Evolutionary conservation across 106 monocot genomes (phyloP).

Genomic region (Apostasia shenzhenica): DNA sequence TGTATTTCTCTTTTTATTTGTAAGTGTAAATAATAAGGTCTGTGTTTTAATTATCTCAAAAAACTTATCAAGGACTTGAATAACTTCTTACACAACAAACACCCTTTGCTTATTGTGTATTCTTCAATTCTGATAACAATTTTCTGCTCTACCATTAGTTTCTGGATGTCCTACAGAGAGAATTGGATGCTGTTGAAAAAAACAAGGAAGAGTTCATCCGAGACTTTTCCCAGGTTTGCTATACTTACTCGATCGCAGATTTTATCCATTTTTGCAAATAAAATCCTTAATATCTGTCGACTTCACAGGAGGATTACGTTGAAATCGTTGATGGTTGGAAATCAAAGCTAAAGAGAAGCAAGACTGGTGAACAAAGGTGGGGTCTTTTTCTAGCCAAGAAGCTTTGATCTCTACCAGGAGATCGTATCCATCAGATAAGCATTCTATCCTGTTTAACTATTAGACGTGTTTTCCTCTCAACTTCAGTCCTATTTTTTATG

Average conservation of each 20-base stretch:
- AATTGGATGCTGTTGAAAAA: conserved; percentile 68
- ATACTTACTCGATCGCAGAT: background rate
- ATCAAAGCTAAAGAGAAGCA: conserved; percentile 76
- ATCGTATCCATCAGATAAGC: too few relatives aligned
- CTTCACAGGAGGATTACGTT: conserved; percentile 76
- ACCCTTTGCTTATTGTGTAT: too few relatives aligned
- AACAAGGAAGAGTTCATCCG: conserved; percentile 57
- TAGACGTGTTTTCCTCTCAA: too few relatives aligned
- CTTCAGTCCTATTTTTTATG: too few relatives aligned
- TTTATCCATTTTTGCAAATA: background rate
- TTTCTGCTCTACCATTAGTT: conserved; percentile 36
- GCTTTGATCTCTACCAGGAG: background rate
- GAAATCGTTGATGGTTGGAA: conserved; percentile 91
- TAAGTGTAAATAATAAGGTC: too few relatives aligned
- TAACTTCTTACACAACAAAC: too few relatives aligned
- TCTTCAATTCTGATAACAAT: too few relatives aligned
- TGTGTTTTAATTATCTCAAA: too few relatives aligned
- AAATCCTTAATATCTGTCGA: background rate
- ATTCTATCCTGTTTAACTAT: too few relatives aligned
- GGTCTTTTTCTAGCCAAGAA: conserved; percentile 78
- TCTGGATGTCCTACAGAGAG: conserved; percentile 60
- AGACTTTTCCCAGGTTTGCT: conserved; percentile 74
- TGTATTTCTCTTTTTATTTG: too few relatives aligned
- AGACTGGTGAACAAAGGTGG: conserved; percentile 84
- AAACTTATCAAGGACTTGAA: too few relatives aligned